Evolutionary conservation across 441 rosid species (phyloP).

Genomic region (Monsonia emarginata): DNA sequence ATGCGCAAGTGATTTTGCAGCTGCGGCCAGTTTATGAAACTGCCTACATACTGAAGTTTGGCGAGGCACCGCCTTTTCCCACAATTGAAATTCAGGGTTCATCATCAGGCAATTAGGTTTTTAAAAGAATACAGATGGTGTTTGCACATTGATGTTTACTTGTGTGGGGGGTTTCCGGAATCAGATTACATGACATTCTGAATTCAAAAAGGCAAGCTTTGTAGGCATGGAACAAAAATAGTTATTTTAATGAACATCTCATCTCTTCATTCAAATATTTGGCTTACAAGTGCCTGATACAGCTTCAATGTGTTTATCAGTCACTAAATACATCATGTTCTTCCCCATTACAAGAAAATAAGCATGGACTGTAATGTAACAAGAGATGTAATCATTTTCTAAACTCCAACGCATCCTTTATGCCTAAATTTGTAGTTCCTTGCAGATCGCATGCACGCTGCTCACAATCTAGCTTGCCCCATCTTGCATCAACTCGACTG

Average conservation of each 20-base stretch:
- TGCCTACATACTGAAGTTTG: constrained; percentile 71
- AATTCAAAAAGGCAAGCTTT: not conserved
- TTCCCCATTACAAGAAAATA: not conserved
- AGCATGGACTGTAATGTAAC: not conserved
- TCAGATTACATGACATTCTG: not conserved
- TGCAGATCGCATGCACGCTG: constrained; percentile 73
- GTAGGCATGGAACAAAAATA: not conserved
- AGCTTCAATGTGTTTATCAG: not conserved
- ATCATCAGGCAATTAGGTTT: constrained; percentile 15
- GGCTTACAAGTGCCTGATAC: not conserved
- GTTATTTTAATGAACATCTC: not conserved
- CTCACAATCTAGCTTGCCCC: constrained; percentile 98
- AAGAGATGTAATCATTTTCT: not conserved
- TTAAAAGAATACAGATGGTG: not conserved
- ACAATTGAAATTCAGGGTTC: constrained; percentile 19
- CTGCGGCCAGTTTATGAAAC: constrained; percentile 54
- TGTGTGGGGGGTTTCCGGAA: not conserved
- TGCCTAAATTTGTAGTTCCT: constrained; percentile 35
- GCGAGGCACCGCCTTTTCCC: constrained; percentile 58
- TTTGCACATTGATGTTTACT: not conserved
- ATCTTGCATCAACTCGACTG: constrained; percentile 86
- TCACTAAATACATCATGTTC: not conserved
- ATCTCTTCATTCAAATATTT: not conserved
- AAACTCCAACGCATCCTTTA: not conserved
- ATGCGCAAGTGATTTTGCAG: constrained; percentile 53